These are phyloP conservation scores for Alternaria gaisen DNA, from an alignment of 2,329 filamentous ascomycete genomes.

Conservation along the genomic window DNA sequence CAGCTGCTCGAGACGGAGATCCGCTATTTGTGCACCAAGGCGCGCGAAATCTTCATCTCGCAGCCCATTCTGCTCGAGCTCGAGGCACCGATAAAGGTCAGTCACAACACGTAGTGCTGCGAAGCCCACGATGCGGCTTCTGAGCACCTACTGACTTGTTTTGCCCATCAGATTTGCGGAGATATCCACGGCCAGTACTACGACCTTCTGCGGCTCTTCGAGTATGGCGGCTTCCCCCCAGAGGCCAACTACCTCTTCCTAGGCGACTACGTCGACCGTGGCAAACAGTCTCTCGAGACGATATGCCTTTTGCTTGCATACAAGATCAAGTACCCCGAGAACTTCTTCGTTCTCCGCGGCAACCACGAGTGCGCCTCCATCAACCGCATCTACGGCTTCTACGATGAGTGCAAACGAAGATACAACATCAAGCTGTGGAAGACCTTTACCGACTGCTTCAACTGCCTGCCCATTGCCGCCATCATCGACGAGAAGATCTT, in stretches of 20 bases:
- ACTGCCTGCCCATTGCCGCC: conserved; percentile 95
- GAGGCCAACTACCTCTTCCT: conserved; percentile 99
- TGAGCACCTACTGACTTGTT: conserved; percentile 23
- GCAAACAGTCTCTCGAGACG: conserved; percentile 98
- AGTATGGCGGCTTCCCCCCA: conserved; percentile 97
- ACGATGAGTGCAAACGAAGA: conserved; percentile 98
- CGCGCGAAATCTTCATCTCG: conserved; percentile 98
- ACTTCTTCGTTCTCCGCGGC: conserved; percentile 98
- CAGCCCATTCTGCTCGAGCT: conserved; percentile 98
- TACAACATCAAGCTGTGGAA: conserved; percentile 99
- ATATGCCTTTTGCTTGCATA: conserved; percentile 96
- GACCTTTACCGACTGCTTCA: conserved; percentile 99
- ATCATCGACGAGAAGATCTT: conserved; percentile 99
- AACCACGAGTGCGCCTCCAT: conserved; percentile 99
- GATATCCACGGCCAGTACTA: conserved; percentile 99
- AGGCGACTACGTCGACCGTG: conserved; percentile 97
- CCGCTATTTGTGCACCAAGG: conserved; percentile 96
- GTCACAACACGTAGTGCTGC: conserved; percentile 34
- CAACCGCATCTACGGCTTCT: conserved; percentile 99
- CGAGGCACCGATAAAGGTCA: conserved; percentile 98
- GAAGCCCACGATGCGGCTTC: conserved; percentile 7
- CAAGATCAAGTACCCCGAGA: conserved; percentile 99
- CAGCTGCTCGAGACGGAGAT: conserved; percentile 97
- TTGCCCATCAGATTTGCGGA: conserved; percentile 81
- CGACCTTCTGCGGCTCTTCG: conserved; percentile 94